Conservation (phyloP, 305 asterid species). For the Rubia balearica region DNA sequence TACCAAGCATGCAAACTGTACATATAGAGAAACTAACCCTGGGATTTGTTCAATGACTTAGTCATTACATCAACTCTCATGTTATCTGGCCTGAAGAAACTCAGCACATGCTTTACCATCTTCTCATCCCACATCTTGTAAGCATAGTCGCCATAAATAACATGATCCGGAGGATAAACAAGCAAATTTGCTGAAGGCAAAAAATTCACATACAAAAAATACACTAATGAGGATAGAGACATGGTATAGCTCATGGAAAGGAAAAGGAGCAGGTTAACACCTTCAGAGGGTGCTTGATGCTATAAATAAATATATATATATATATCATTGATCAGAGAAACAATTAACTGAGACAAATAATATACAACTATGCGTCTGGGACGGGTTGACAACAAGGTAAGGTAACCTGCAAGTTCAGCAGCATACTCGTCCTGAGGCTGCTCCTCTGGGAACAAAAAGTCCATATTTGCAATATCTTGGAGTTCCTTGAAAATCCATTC, state of each 20-base stretch:
- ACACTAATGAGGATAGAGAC: not conserved
- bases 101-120: constrained; percentile 58
- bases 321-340: not conserved
- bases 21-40: constrained; percentile 35
- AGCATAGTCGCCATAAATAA: constrained; percentile 83
- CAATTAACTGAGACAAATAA: not conserved
- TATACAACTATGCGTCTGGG: not conserved
- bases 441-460: constrained; percentile 89
- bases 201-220: constrained; percentile 2
- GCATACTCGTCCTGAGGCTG: constrained; percentile 98
- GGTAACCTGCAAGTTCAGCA: constrained; percentile 85
- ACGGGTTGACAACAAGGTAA: not conserved
- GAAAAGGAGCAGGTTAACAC: constrained; percentile 1
- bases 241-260: constrained; percentile 1
- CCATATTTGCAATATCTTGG: constrained; percentile 84
- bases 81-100: constrained; percentile 79
- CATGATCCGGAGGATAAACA: constrained; percentile 85
- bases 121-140: constrained; percentile 76
- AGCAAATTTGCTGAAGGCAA: constrained; percentile 66
- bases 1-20: not conserved
- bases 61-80: constrained; percentile 86
- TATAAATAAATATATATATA: too few relatives aligned
- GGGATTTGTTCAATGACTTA: constrained; percentile 57
- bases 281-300: not conserved
- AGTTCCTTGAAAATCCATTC: constrained; percentile 97